Evolutionary conservation across 306 rosid species (phyloP), one percentile per base, ranked within the genome.

Genomic region (Gastrolobium villosum): DNA sequence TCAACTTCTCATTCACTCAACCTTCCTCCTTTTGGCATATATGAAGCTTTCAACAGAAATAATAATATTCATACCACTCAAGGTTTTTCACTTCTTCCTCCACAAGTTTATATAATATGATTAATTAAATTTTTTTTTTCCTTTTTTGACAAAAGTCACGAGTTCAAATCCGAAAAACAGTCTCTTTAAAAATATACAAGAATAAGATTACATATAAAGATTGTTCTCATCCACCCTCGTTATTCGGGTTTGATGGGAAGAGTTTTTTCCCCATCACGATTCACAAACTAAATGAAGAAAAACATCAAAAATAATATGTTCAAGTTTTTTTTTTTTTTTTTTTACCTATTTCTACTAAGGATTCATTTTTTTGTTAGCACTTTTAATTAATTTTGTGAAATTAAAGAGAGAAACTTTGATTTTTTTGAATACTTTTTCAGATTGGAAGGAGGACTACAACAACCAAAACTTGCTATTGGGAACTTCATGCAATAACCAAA

Each of bases 401-500:
- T 55, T 28, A 55, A 55, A 28, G 35, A 11, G 37, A 55, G 4
- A 7, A 10, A 5, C 8, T 52, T 14, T 41, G 31, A 0, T 0
- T 10, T 34, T 34, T 7, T 1, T 61, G 9, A 32, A 32, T 61
- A 0, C 4, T 41, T 44, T 66, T 15, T 2, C 82, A 93, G 97
- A 93, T 86, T 94, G 98, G 98, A 87, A 84, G 84, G 81, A 79
- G 85, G 88, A 86, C 85, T 87, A 85, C 87, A 86, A 71, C 75
- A 75, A 30, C 57, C 79, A 70, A 44, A 82, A 55, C 79, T 6
- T 82, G 65, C 69, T 78, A 20, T 66, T 88, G 85, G 88, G 82
- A 7, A 49, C 70, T 70, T 81, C 95, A 77, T 84, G 86, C 83
- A 78, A 26, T 10, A 64, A 75, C 82, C 85, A 85, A 75, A 87